phyloP scores from a whole-genome alignment of 371 early-diverging fungal species.

The Rhizomucor miehei region DNA sequence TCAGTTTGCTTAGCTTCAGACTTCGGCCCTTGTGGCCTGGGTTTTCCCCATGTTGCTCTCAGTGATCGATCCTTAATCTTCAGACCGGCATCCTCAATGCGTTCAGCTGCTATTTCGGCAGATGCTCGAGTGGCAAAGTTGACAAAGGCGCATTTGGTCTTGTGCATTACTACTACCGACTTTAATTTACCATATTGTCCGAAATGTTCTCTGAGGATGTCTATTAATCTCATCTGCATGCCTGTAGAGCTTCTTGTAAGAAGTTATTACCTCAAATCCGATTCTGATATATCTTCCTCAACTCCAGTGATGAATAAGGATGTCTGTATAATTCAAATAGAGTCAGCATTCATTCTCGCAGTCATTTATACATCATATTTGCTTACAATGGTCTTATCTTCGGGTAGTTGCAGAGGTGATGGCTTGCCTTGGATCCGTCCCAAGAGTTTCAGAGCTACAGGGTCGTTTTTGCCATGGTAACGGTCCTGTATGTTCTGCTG shows the following conservation, averaged over 20 bases:
- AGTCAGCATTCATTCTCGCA: not conserved
- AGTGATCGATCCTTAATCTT: constrained; percentile 49
- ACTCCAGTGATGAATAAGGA: constrained; percentile 80
- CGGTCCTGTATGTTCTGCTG: constrained; percentile 92
- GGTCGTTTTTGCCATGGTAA: constrained; percentile 91
- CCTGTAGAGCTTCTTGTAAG: too few relatives aligned
- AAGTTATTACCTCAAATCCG: constrained; percentile 61
- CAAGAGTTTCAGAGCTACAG: constrained; percentile 87
- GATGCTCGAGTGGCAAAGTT: constrained; percentile 76
- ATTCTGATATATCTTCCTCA: constrained; percentile 63
- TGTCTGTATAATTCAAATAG: constrained; percentile 39
- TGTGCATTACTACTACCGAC: constrained; percentile 78
- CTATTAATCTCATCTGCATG: not conserved
- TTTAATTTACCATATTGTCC: constrained; percentile 85
- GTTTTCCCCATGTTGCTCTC: constrained; percentile 63
- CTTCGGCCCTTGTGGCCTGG: constrained; percentile 56
- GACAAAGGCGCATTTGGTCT: constrained; percentile 85
- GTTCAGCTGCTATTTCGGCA: constrained; percentile 76
- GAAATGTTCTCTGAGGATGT: constrained; percentile 64
- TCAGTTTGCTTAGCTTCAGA: constrained; percentile 33
- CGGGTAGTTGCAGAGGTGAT: constrained; percentile 53
- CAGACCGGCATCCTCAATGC: constrained; percentile 47
- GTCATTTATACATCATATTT: not conserved
- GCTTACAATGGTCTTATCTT: constrained; percentile 67
- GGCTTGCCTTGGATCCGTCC: constrained; percentile 45